A percentile compares a stretch with the other conserved stretches of the same genome.
phyloP scores from a whole-genome alignment of 345 rosid species.

The Populus euphratica region DNA sequence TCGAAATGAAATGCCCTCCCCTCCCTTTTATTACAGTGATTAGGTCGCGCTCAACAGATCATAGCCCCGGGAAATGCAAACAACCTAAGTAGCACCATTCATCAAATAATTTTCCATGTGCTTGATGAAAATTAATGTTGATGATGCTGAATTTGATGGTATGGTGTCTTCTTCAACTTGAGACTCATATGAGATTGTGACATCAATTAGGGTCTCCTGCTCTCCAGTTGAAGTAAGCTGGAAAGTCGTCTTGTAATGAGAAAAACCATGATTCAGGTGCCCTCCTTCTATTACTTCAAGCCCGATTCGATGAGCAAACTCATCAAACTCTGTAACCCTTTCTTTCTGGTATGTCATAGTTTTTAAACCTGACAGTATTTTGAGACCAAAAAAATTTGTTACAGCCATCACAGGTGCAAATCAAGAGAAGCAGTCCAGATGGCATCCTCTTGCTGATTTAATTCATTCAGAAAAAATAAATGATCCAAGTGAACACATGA shows the following conservation, averaged over 20 bases:
- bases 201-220: slow-evolving; percentile 20
- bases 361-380: slow-evolving; percentile 16
- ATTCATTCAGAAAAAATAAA: neutral
- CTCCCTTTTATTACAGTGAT: neutral
- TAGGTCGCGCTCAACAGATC: neutral
- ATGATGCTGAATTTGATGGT: slow-evolving; percentile 18
- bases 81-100: slow-evolving; percentile 1
- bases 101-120: slow-evolving; percentile 22
- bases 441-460: neutral
- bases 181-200: slow-evolving; percentile 27
- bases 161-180: slow-evolving; percentile 12
- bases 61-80: neutral
- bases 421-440: neutral
- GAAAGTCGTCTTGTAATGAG: slow-evolving; percentile 26
- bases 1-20: neutral
- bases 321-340: slow-evolving; percentile 32
- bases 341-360: slow-evolving; percentile 37
- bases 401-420: neutral
- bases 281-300: slow-evolving; percentile 40
- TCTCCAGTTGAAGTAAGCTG: slow-evolving; percentile 27
- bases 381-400: neutral
- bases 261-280: slow-evolving; percentile 33
- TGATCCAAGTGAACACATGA: neutral
- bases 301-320: slow-evolving; percentile 15
- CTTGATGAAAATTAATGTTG: slow-evolving; percentile 19